A percentile compares a stretch with the other conserved stretches of the same genome.
phyloP scores from a whole-genome alignment of 192 early-diverging fungal genomes.

The Backusella westeae region DNA sequence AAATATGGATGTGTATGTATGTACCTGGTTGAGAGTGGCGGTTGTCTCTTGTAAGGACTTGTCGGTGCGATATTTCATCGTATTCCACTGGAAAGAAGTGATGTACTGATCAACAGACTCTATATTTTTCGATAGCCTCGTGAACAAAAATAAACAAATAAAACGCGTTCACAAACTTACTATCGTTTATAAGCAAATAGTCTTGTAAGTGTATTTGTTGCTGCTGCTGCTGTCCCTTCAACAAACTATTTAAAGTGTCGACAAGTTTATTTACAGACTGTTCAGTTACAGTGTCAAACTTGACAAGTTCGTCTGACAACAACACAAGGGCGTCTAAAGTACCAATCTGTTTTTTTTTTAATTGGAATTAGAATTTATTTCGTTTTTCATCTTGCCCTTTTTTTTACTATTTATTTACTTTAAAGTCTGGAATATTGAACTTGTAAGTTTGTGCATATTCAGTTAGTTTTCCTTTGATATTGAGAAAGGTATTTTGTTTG shows the following conservation, averaged over 20 bases:
- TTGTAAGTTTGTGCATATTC: conserved; percentile 83
- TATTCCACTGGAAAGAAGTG: conserved; percentile 91
- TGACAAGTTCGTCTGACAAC: conserved; percentile 92
- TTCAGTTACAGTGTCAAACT: conserved; percentile 80
- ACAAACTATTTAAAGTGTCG: conserved; percentile 79
- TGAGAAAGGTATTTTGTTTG: conserved; percentile 57
- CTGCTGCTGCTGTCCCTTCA: conserved; percentile 50
- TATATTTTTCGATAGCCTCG: conserved; percentile 30
- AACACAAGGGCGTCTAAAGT: conserved; percentile 92
- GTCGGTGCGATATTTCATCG: conserved; percentile 94
- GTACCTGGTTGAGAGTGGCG: conserved; percentile 73
- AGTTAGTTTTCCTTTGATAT: conserved; percentile 72
- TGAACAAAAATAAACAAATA: conserved; percentile 6
- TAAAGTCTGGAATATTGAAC: conserved; percentile 89
- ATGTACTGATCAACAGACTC: conserved; percentile 88
- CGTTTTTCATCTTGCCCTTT: not conserved
- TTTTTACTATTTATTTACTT: conserved; percentile 49
- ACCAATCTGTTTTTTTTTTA: conserved; percentile 66
- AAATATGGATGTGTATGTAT: not conserved
- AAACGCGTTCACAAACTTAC: conserved; percentile 48
- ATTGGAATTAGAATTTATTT: not conserved
- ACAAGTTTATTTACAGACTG: conserved; percentile 73
- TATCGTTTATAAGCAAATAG: conserved; percentile 76
- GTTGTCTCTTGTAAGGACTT: conserved; percentile 86
- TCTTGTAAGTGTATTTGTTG: conserved; percentile 48